Base-by-base conservation (phyloP, 2,329 filamentous ascomycete genomes). In the Aplosporella prunicola region DNA sequence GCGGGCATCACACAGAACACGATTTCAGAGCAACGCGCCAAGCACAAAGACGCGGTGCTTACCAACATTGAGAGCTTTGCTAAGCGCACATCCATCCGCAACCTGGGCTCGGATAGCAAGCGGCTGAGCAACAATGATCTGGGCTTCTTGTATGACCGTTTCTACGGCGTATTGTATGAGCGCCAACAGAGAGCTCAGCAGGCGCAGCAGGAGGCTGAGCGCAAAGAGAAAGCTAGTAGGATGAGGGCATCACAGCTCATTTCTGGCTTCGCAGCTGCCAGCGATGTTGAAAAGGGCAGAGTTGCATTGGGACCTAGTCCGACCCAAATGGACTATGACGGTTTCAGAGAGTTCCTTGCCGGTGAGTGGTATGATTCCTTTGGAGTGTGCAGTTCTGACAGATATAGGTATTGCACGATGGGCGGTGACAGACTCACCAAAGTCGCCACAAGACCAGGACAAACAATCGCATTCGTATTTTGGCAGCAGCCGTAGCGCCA, bases 51-150 rank as follows among this genome's bases (percentile, higher is more conserved):
- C 53, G 81, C 83, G 0, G 91, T 98, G 20, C 69, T 98, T 39
- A 87, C 87, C 57, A 95, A 88, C 47, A 96, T 98, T 52, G 91
- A 96, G 63, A 94, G 78, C 50, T 98, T 98, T 54, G 87, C 91
- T 35, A 98, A 96, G 66, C 78, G 91, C 46, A 98, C 91, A 3
- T 93, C 89, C 1, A 93, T 98, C 44, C 76, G 91, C 23, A 98
- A 98, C 51, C 74, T 98, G 17, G 91, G 91, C 0, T 87, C 89
- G 0, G 91, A 98, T 49, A 95, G 88, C 68, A 98, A 96, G 63
- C 76, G 88, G 36, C 67, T 98, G 22, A 85, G 76, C 51, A 68
- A 80, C 5, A 86, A 89, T 33, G 91, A 98, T 53, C 72, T 98
- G 4, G 84, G 86, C 20, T 82, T 85, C 26, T 67, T 96, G 15